These are phyloP conservation scores for Kwoniella newhampshirensis DNA, from an alignment of 768 basidiomycete species.

Conservation along the genomic window DNA sequence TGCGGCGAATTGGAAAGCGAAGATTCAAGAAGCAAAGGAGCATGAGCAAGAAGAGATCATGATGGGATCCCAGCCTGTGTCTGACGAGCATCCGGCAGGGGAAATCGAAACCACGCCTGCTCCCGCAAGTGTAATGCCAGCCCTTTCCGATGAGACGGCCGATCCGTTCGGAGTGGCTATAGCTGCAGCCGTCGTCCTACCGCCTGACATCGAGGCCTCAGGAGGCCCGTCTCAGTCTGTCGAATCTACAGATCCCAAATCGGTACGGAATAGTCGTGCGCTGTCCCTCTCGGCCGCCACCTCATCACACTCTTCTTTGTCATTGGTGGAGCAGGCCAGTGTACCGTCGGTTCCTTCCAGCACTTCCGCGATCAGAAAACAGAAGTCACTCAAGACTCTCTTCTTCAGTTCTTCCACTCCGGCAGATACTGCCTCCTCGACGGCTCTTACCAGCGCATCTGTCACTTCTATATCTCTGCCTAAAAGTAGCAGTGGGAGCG, in stretches of 20 bases:
- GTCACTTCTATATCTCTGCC: too few species aligned
- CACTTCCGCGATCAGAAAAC: slow-evolving; percentile 23
- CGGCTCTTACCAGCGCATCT: not conserved
- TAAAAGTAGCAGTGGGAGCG: not conserved
- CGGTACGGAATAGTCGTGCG: slow-evolving; percentile 10
- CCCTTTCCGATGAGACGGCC: too few species aligned
- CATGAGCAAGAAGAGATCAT: too few species aligned
- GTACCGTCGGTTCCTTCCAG: slow-evolving; percentile 7
- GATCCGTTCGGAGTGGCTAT: too few species aligned
- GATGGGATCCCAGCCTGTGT: too few species aligned
- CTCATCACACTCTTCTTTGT: slow-evolving; percentile 13
- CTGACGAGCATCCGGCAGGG: too few species aligned
- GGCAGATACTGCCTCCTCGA: not conserved
- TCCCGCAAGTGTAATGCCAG: too few species aligned
- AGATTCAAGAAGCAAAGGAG: slow-evolving; percentile 1
- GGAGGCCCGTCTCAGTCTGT: not conserved
- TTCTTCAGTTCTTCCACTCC: slow-evolving; percentile 29
- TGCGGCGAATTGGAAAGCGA: slow-evolving; percentile 10
- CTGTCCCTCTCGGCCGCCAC: slow-evolving; percentile 20
- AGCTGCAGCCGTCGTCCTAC: not conserved
- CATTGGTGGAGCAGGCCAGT: slow-evolving; percentile 9
- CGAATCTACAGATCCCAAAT: slow-evolving; percentile 2
- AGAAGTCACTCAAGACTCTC: slow-evolving; percentile 39
- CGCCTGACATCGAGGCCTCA: not conserved
- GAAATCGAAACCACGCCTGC: too few species aligned